A percentile compares a stretch with the other conserved stretches of the same genome.
These are phyloP conservation scores for Saitozyma podzolica DNA, from an alignment of 768 basidiomycete genomes.

Conservation along the genomic window DNA sequence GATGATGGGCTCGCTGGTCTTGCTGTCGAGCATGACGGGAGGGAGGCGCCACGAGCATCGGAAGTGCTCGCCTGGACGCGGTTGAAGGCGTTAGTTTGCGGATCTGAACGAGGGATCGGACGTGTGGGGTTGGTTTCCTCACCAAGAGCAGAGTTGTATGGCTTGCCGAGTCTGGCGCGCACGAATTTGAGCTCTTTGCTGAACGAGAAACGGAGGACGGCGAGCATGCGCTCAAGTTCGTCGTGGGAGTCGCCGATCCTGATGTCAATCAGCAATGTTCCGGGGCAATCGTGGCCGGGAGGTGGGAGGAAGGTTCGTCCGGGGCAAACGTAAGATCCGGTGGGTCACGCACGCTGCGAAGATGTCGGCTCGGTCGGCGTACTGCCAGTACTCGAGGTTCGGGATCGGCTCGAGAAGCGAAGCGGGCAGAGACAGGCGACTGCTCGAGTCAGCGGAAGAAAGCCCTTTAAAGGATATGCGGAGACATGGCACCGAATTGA, in stretches of 20 bases:
- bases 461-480: constrained; percentile 46
- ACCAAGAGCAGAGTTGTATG: constrained; percentile 57
- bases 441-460: no score
- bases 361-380: constrained; percentile 84
- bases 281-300: background rate
- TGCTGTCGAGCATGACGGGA: constrained; percentile 47
- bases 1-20: constrained; percentile 48
- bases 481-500: background rate
- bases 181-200: constrained; percentile 93
- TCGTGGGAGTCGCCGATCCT: constrained; percentile 91
- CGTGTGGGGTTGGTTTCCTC: constrained; percentile 1
- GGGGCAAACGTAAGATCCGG: background rate
- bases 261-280: constrained; percentile 8
- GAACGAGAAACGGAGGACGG: constrained; percentile 80
- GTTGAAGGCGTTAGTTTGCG: background rate
- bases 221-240: constrained; percentile 93
- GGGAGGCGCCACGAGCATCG: constrained; percentile 53
- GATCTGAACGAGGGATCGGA: background rate
- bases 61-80: constrained; percentile 53
- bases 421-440: constrained; percentile 89
- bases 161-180: constrained; percentile 89
- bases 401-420: constrained; percentile 90
- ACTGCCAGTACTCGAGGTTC: constrained; percentile 95
- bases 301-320: background rate
- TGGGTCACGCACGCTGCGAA: constrained; percentile 74